Evolutionary conservation across 2,329 filamentous ascomycete species (phyloP).

Genomic region (Alternaria incomplexa): DNA sequence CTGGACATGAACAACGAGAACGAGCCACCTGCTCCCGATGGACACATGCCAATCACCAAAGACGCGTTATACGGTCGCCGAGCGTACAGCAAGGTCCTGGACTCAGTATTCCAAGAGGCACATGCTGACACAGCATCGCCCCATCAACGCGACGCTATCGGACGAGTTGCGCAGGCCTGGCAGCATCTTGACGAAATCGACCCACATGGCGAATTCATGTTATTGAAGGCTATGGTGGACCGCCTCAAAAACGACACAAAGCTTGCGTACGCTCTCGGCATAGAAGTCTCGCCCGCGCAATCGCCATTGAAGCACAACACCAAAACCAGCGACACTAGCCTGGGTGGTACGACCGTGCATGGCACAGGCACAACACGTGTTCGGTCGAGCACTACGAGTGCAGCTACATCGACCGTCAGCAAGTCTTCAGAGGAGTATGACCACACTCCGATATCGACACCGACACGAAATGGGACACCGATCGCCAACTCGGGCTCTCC

Average conservation of each 20-base stretch:
- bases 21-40: constrained; percentile 56
- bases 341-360: constrained; percentile 44
- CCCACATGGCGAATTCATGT: constrained; percentile 85
- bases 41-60: constrained; percentile 66
- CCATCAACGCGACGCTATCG: constrained; percentile 82
- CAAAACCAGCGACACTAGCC: constrained; percentile 39
- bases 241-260: constrained; percentile 73
- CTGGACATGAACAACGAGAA: constrained; percentile 65
- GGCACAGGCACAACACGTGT: constrained; percentile 43
- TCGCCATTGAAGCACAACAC: constrained; percentile 41
- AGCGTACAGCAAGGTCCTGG: constrained; percentile 80
- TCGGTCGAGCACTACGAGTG: constrained; percentile 37
- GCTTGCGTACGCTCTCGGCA: constrained; percentile 58
- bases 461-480: constrained; percentile 31
- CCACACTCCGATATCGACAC: constrained; percentile 24
- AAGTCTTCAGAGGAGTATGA: constrained; percentile 31
- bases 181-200: constrained; percentile 83
- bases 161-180: constrained; percentile 84
- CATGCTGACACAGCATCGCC: constrained; percentile 76
- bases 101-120: constrained; percentile 82
- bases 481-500: constrained; percentile 49
- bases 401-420: constrained; percentile 18
- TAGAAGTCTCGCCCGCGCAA: constrained; percentile 36
- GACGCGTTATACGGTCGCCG: constrained; percentile 83
- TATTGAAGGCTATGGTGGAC: constrained; percentile 79